Evolutionary conservation across 305 asterid species (phyloP).

Genomic region (Rubia balearica): DNA sequence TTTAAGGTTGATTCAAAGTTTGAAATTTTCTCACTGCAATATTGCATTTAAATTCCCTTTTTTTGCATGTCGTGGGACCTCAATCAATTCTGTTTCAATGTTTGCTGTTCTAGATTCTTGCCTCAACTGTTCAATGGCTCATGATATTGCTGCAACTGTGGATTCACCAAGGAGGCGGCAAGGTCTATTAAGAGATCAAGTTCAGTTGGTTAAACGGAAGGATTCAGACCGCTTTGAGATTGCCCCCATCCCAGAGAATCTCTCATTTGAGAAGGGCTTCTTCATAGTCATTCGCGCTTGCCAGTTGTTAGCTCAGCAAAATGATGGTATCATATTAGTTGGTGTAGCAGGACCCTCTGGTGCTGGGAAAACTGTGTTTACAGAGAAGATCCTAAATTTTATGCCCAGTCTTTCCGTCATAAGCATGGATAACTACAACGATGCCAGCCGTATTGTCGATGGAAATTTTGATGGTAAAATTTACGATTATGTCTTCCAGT

Average conservation of each 20-base stretch:
- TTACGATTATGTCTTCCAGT: not conserved
- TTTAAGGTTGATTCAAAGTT: not conserved
- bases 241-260: slow-evolving; percentile 63
- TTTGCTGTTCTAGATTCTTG: slow-evolving; percentile 8
- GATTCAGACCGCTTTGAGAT: slow-evolving; percentile 77
- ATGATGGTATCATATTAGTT: slow-evolving; percentile 72
- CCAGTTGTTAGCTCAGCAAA: slow-evolving; percentile 87
- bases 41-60: slow-evolving; percentile 2
- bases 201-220: slow-evolving; percentile 71
- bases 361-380: slow-evolving; percentile 88
- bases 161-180: slow-evolving; percentile 83
- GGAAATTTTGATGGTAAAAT: slow-evolving; percentile 87
- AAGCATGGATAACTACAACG: slow-evolving; percentile 93
- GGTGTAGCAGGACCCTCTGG: slow-evolving; percentile 99
- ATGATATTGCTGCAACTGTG: slow-evolving; percentile 33
- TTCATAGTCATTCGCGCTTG: slow-evolving; percentile 82
- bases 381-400: slow-evolving; percentile 79
- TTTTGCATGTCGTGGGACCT: not conserved
- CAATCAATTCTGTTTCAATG: not conserved
- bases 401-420: slow-evolving; percentile 86
- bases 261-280: slow-evolving; percentile 95
- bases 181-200: slow-evolving; percentile 88
- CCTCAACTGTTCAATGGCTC: slow-evolving; percentile 41
- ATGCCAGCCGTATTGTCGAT: slow-evolving; percentile 76
- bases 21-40: not conserved